A percentile compares a stretch with the other conserved stretches of the same genome.
Evolutionary conservation across 2,329 filamentous ascomycete species (phyloP).

Genomic region (Lachnellula occidentalis): DNA sequence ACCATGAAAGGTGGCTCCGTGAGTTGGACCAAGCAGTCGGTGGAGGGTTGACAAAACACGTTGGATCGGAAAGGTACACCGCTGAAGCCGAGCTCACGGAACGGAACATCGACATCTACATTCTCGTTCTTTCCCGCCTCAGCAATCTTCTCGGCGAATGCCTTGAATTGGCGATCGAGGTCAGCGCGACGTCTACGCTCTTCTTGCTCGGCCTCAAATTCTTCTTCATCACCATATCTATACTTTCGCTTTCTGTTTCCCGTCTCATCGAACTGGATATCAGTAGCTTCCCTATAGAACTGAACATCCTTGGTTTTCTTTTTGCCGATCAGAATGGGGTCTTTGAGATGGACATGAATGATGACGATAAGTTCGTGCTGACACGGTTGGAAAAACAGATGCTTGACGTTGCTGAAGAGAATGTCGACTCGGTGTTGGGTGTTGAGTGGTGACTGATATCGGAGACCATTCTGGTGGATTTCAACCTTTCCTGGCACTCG

Average conservation of each 20-base stretch:
- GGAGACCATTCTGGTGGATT: constrained; percentile 98
- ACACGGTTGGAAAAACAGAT: constrained; percentile 97
- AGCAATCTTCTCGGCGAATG: constrained; percentile 94
- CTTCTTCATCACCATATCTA: constrained; percentile 94
- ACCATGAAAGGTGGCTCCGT: constrained; percentile 97
- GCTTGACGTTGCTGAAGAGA: constrained; percentile 96
- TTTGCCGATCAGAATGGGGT: constrained; percentile 94
- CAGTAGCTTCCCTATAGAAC: constrained; percentile 95
- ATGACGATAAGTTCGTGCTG: constrained; percentile 95
- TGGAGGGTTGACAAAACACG: constrained; percentile 91
- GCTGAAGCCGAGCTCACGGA: constrained; percentile 93
- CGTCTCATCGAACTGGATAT: constrained; percentile 98
- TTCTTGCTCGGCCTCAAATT: constrained; percentile 97
- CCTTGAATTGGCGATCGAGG: constrained; percentile 92
- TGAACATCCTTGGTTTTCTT: constrained; percentile 99
- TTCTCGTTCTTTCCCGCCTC: constrained; percentile 89
- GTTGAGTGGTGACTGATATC: constrained; percentile 79
- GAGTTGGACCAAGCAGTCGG: constrained; percentile 93
- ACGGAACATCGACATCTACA: constrained; percentile 91
- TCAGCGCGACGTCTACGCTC: constrained; percentile 87
- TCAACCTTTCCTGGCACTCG: constrained; percentile 93
- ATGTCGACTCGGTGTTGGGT: constrained; percentile 84
- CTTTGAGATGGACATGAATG: constrained; percentile 96
- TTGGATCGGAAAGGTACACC: constrained; percentile 95
- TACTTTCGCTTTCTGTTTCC: constrained; percentile 97